Percentiles rank a stretch among this genome's conserved stretches.
Conservation (phyloP, 768 basidiomycete genomes). For the Lactifluus subvellereus region DNA sequence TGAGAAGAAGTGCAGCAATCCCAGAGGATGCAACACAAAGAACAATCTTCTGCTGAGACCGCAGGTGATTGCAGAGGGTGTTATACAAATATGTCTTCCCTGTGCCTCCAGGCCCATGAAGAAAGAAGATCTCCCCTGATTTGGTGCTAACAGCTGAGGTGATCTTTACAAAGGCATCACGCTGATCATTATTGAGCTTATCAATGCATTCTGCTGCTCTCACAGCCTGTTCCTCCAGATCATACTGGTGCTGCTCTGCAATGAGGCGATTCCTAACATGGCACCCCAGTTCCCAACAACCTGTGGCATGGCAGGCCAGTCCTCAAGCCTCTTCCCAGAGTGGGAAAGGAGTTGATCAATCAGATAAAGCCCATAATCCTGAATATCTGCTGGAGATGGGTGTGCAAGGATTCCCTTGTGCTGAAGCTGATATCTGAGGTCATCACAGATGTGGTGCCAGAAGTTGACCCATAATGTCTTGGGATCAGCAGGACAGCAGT, state of each 20-base stretch:
- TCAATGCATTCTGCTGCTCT: background rate
- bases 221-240: conserved; percentile 3
- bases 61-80: conserved; percentile 22
- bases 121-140: conserved; percentile 33
- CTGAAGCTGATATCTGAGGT: conserved; percentile 30
- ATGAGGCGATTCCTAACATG: conserved; percentile 29
- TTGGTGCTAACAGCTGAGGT: conserved; percentile 16
- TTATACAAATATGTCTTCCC: conserved; percentile 45
- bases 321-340: conserved; percentile 25
- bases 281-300: conserved; percentile 29
- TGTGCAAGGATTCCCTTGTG: conserved; percentile 7
- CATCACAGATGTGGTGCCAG: conserved; percentile 37
- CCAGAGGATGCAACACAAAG: conserved; percentile 46
- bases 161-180: conserved; percentile 23
- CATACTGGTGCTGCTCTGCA: conserved; percentile 32
- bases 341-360: conserved; percentile 31
- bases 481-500: conserved; percentile 32
- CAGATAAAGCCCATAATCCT: conserved; percentile 40
- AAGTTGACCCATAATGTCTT: conserved; percentile 37
- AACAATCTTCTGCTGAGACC: conserved; percentile 21
- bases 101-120: conserved; percentile 40
- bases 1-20: no score
- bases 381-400: conserved; percentile 31
- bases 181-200: conserved; percentile 24
- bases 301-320: conserved; percentile 33